Evolutionary conservation across 2,329 filamentous ascomycete genomes (phyloP), one percentile per base, ranked within the genome.

Genomic region (Aspergillus luchuensis): DNA sequence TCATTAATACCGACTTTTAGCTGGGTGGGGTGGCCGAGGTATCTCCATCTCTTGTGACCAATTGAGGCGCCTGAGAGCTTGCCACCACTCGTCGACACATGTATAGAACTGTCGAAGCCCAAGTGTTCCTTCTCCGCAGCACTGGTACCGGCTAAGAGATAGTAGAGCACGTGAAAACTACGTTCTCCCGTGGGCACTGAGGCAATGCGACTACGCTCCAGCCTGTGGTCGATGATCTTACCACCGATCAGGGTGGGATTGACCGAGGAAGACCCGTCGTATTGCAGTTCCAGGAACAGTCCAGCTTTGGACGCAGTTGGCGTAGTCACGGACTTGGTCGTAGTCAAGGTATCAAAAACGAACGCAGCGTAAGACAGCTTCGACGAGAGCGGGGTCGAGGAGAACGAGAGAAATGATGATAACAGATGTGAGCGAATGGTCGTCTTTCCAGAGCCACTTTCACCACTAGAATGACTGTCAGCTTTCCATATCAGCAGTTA

Each of bases 1-100:
- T 99, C 95, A 71, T 99, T 97, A 74, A 99, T 93, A 60, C 95
- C 95, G 28, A 98, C 92, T 76, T 97, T 98, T 66, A 99, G 84
- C 78, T 99, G 95, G 0, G 94, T 97, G 0, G 94, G 95, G 69
- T 99, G 95, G 3, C 95, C 95, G 3, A 99, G 85, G 72, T 96
- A 99, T 74, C 92, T 91, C 95, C 95, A 99, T 77, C 95, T 85
- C 79, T 92, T 96, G 70, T 89, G 87, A n/a, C 79, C 78, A 15
- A 77, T 73, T 10, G 79, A 80, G 17, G 83, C 75, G 0, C 85
- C 87, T 10, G 84, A 77, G 59, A 86, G 79, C 63, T 83, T 82
- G 5, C 81, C 82, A 5, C 73, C 74, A 25, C 69, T 66, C 6
- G 77, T 75, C 21, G 74, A 72, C 39, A 78, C 68, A 55, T 79